Base-by-base conservation (phyloP, 768 basidiomycete genomes). In the Lentinula sp. region DNA sequence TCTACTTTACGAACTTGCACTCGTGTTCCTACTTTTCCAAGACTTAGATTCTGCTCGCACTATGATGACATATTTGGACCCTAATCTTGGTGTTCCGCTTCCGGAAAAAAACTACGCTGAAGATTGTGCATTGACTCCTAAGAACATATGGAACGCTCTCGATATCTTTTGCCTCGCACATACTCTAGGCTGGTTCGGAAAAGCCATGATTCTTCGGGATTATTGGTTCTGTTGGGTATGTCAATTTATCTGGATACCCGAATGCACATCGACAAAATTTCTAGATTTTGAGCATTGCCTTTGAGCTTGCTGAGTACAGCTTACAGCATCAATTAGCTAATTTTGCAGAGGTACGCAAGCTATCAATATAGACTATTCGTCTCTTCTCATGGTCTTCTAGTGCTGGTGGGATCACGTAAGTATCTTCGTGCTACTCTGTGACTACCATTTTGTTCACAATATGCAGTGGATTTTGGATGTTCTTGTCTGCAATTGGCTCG, bases 331-430 rank as follows among this genome's bases (percentile, higher is more conserved):
- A 94, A 69, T 73, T 94, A n/a, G 77, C 91, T 23, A 94, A 94
- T 70, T 93, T 94, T 70, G 86, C 83, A 53, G 91, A 94, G 84
- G 91, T 90, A 73, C 57, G 82, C 71, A 64, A 39, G 60, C 58
- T 62, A 52, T 7, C 57, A 61, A 39, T 42, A 10, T 40, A 31
- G 48, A 65, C 64, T 49, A 63, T 51, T 66, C 43, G 65, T 64
- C 57, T 64, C 59, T 52, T 65, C 63, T 65, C 66, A 67, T 67
- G 37, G 45, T 58, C 59, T 58, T 52, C 63, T 68, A 92, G 89
- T 93, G 92, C 68, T 93, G 91, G 92, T 94, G 91, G 91, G 92
- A 93, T 70, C 91, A 94, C 77, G 91, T 92, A 76, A 67, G 84
- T 76, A 7, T 55, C 40, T 64, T 59, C 31, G 34, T 37, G 56